A percentile compares a stretch with the other conserved stretches of the same genome.
phyloP scores from a whole-genome alignment of 495 filamentous ascomycete genomes.

The Aspergillus homomorphus region DNA sequence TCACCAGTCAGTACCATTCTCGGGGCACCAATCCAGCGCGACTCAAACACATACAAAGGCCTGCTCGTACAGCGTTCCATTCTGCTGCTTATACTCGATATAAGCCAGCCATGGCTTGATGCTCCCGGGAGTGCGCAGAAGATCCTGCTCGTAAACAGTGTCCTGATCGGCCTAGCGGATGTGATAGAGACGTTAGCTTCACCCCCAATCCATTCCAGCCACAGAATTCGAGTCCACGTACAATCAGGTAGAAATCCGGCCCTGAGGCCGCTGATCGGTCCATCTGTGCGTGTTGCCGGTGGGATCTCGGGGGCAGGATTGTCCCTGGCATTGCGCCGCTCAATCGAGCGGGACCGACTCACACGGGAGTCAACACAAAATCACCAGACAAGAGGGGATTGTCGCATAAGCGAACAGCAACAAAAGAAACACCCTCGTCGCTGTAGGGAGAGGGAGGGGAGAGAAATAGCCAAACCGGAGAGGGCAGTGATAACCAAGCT shows the following conservation, averaged over 20 bases:
- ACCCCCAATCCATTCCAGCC: constrained; percentile 8
- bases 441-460: constrained; percentile 14
- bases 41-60: constrained; percentile 63
- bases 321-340: constrained; percentile 60
- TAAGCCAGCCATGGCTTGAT: constrained; percentile 97
- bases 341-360: constrained; percentile 42
- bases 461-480: no score
- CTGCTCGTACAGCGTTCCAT: constrained; percentile 84
- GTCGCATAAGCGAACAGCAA: constrained; percentile 27
- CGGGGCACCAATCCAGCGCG: not conserved
- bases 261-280: constrained; percentile 45
- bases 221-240: constrained; percentile 50
- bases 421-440: constrained; percentile 27
- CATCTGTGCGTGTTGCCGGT: constrained; percentile 51
- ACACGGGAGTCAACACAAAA: constrained; percentile 31
- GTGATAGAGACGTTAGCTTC: constrained; percentile 14
- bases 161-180: constrained; percentile 71
- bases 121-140: constrained; percentile 78
- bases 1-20: constrained; percentile 2
- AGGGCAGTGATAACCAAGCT: constrained; percentile 9
- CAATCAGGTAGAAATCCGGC: constrained; percentile 73
- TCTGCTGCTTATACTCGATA: constrained; percentile 84
- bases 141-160: constrained; percentile 92
- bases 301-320: constrained; percentile 54
- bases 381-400: constrained; percentile 21